phyloP scores from a whole-genome alignment of 441 rosid genomes.

The Pelargonium cotyledonis region DNA sequence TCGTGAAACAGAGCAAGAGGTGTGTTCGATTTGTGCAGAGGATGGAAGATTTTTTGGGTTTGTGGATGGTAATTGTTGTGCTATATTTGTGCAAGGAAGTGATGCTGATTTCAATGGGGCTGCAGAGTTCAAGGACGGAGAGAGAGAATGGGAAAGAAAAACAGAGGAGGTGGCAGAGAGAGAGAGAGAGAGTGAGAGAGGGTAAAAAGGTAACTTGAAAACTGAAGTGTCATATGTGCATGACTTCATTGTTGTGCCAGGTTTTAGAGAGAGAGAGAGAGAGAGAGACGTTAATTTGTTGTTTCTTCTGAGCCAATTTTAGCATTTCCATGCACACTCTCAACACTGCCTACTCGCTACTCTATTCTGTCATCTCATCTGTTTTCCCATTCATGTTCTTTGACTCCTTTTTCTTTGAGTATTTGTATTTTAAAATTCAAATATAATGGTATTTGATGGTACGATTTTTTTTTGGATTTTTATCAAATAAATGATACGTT shows the following conservation, averaged over 20 bases:
- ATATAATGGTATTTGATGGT: no score
- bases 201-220: not conserved
- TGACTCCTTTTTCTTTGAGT: not conserved
- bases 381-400: not conserved
- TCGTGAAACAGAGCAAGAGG: constrained; percentile 7
- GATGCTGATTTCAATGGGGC: not conserved
- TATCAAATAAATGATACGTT: no score
- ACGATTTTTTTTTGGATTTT: no score
- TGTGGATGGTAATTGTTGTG: not conserved
- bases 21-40: not conserved
- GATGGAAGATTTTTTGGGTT: not conserved
- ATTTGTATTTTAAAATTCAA: no score
- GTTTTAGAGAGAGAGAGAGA: no score
- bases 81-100: not conserved
- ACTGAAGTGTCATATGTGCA: constrained; percentile 5
- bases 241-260: constrained; percentile 17
- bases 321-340: not conserved
- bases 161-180: constrained; percentile 1
- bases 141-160: constrained; percentile 1
- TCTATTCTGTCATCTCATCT: not conserved
- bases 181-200: constrained; percentile 3
- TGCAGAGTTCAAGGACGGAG: constrained; percentile 3
- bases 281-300: not conserved
- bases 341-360: not conserved
- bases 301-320: not conserved